Percentiles rank a stretch among this genome's conserved stretches.
Evolutionary conservation across 1,139 yeast genomes (phyloP).

Genomic region (Sugiyamaella neomexicana): DNA sequence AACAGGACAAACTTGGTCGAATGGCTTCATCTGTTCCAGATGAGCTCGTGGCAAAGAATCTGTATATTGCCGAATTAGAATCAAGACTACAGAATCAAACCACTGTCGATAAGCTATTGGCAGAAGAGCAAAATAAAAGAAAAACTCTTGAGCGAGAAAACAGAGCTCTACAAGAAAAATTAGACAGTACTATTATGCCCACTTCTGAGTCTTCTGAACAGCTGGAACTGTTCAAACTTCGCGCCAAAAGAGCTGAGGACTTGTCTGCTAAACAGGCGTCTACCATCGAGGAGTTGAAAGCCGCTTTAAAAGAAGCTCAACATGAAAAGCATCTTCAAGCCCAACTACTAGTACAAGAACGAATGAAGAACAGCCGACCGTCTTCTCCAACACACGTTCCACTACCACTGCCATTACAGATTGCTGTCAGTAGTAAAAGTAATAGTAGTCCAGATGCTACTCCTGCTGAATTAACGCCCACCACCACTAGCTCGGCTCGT

Average conservation of each 20-base stretch:
- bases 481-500: not conserved
- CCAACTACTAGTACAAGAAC: constrained; percentile 6
- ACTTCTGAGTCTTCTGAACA: constrained; percentile 4
- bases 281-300: constrained; percentile 27
- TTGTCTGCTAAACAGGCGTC: constrained; percentile 24
- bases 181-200: not conserved
- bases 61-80: constrained; percentile 25
- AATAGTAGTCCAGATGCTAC: not conserved
- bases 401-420: constrained; percentile 2
- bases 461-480: not conserved
- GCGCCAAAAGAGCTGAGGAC: constrained; percentile 30
- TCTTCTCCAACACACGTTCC: constrained; percentile 3
- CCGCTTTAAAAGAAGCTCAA: constrained; percentile 22
- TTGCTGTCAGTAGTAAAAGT: constrained; percentile 1
- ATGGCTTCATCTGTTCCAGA: constrained; percentile 26
- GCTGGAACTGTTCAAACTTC: constrained; percentile 24
- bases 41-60: constrained; percentile 30
- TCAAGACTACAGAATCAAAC: constrained; percentile 8
- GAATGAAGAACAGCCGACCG: constrained; percentile 10
- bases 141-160: constrained; percentile 14
- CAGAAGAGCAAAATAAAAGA: constrained; percentile 16
- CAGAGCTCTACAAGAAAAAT: constrained; percentile 14
- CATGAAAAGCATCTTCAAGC: constrained; percentile 5
- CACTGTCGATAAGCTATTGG: constrained; percentile 12
- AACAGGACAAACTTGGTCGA: constrained; percentile 27